A percentile compares a stretch with the other conserved stretches of the same genome.
Conservation (phyloP, 805 yeast species). For the Teunomyces cretensis region DNA sequence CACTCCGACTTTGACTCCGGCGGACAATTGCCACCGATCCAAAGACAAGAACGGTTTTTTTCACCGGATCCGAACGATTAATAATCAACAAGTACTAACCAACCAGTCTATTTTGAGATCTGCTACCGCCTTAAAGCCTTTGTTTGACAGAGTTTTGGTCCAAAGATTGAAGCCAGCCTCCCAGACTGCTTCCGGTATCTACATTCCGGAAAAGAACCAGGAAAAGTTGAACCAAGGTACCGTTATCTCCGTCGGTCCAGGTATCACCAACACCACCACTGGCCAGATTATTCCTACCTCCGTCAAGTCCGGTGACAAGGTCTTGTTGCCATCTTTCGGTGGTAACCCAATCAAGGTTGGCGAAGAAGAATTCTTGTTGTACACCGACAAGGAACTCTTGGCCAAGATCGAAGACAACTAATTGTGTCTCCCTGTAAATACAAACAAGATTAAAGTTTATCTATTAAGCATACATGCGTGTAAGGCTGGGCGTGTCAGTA, state of each 20-base stretch:
- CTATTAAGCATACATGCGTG: background rate
- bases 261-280: slow-evolving; percentile 64
- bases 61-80: background rate
- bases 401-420: slow-evolving; percentile 68
- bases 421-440: background rate
- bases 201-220: slow-evolving; percentile 93
- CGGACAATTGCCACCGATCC: too few species aligned
- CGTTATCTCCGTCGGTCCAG: slow-evolving; percentile 95
- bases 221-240: slow-evolving; percentile 91
- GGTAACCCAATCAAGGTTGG: slow-evolving; percentile 88
- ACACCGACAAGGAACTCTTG: slow-evolving; percentile 91
- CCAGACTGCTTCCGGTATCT: slow-evolving; percentile 89
- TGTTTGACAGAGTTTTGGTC: slow-evolving; percentile 93
- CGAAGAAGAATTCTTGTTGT: slow-evolving; percentile 76
- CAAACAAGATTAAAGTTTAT: background rate
- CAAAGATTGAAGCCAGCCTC: slow-evolving; percentile 91
- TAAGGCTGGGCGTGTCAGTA: too few species aligned
- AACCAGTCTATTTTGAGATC: slow-evolving; percentile 57
- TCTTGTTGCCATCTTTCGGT: slow-evolving; percentile 91
- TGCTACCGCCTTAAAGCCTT: slow-evolving; percentile 85
- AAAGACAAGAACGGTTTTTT: background rate
- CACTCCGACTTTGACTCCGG: too few species aligned
- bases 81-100: slow-evolving; percentile 20
- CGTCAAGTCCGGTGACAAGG: slow-evolving; percentile 89
- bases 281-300: slow-evolving; percentile 73